Evolutionary conservation across 257 asterid species (phyloP).

Genomic region (Jacaranda copaia): DNA sequence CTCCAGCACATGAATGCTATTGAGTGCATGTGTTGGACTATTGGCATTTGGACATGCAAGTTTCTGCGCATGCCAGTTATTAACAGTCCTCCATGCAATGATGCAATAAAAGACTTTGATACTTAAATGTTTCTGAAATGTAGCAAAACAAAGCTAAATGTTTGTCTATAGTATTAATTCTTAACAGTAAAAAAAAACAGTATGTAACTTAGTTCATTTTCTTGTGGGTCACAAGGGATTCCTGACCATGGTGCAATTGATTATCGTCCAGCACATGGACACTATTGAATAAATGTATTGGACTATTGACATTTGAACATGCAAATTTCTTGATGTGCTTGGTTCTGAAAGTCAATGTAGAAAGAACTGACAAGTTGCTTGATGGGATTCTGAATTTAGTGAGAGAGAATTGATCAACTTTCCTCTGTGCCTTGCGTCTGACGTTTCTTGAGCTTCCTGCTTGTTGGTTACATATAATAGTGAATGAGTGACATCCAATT

Average conservation of each 20-base stretch:
- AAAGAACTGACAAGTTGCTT: neutral
- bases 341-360: neutral
- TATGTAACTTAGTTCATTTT: neutral
- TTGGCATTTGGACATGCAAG: neutral
- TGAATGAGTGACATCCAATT: neutral
- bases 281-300: neutral
- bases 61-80: neutral
- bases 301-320: neutral
- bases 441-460: conserved; percentile 8
- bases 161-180: conserved; percentile 2
- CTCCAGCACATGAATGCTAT: neutral
- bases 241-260: neutral
- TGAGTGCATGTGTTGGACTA: neutral
- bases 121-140: conserved; percentile 6
- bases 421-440: neutral
- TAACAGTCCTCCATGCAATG: too few species aligned
- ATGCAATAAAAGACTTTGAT: neutral
- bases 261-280: neutral
- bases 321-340: neutral
- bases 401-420: neutral
- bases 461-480: neutral
- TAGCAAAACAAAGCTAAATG: neutral
- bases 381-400: neutral
- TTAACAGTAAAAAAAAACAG: neutral
- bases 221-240: neutral